phyloP scores from a whole-genome alignment of 495 filamentous ascomycete species.

The Penicillium egyptiacum region DNA sequence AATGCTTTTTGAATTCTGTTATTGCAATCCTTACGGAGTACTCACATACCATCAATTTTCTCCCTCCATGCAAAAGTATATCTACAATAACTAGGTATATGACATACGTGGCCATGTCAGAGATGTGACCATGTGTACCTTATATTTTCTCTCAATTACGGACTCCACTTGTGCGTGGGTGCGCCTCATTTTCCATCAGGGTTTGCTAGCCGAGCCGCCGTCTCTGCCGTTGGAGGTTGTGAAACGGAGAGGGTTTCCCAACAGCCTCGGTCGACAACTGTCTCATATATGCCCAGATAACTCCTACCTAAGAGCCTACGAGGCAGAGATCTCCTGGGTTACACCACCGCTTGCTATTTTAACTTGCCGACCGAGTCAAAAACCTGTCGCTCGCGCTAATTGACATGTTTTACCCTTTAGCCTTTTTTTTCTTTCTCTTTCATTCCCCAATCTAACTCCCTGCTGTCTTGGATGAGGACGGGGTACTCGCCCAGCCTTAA shows the following conservation, averaged over 20 bases:
- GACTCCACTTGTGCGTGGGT: slow-evolving; percentile 10
- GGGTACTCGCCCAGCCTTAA: neutral
- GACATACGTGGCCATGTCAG: neutral
- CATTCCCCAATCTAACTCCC: neutral
- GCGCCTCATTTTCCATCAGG: slow-evolving; percentile 12
- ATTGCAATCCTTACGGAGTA: neutral
- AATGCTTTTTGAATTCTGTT: neutral
- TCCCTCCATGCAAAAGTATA: neutral
- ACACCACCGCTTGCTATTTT: slow-evolving; percentile 16
- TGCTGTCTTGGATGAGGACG: neutral
- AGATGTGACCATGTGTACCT: neutral
- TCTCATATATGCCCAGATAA: neutral
- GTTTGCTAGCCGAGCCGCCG: slow-evolving; percentile 30
- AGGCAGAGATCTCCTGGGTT: slow-evolving; percentile 11
- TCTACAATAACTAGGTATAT: neutral
- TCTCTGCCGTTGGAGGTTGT: slow-evolving; percentile 19
- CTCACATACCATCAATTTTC: neutral
- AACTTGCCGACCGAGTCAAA: slow-evolving; percentile 14
- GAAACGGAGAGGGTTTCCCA: slow-evolving; percentile 20
- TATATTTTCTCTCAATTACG: neutral
- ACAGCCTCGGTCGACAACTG: slow-evolving; percentile 5
- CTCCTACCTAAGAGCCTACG: too few species aligned
- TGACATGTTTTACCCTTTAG: slow-evolving; percentile 6
- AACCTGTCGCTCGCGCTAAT: neutral
- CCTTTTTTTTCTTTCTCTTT: slow-evolving; percentile 3